phyloP scores from a whole-genome alignment of 257 asterid genomes.

The Solanum gracilifrons region DNA sequence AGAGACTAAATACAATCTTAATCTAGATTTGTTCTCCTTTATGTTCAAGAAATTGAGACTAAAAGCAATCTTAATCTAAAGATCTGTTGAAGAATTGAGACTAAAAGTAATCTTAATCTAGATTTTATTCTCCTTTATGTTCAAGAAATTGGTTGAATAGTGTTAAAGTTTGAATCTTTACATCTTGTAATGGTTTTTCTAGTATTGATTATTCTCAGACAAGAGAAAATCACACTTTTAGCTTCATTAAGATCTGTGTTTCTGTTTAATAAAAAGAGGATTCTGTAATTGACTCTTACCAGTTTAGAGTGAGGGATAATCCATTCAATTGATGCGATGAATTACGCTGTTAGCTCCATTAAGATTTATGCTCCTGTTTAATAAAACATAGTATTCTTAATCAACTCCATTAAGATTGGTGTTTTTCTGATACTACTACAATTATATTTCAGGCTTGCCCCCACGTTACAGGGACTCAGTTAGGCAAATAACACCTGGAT shows the following conservation, averaged over 20 bases:
- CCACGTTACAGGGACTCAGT: slow-evolving; percentile 93
- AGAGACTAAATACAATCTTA: too few relatives aligned
- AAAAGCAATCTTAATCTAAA: not conserved
- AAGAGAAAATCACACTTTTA: not conserved
- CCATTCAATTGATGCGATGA: not conserved
- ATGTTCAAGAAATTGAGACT: not conserved
- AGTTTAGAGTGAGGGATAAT: not conserved
- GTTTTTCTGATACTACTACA: not conserved
- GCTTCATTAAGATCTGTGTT: not conserved
- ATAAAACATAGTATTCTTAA: not conserved
- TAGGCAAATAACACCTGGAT: slow-evolving; percentile 82
- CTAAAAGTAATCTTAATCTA: not conserved
- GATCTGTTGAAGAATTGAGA: not conserved
- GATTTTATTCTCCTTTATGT: not conserved
- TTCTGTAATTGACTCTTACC: not conserved
- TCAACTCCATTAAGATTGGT: not conserved
- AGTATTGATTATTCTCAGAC: not conserved
- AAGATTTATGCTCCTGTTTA: not conserved
- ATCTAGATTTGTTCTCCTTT: not conserved
- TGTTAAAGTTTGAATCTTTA: not conserved
- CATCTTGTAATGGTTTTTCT: not conserved
- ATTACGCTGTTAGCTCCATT: not conserved
- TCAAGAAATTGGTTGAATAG: not conserved
- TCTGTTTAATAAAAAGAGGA: not conserved
- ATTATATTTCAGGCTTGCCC: slow-evolving; percentile 56